phyloP scores from a whole-genome alignment of 345 rosid genomes.

The Bretschneidera sinensis region DNA sequence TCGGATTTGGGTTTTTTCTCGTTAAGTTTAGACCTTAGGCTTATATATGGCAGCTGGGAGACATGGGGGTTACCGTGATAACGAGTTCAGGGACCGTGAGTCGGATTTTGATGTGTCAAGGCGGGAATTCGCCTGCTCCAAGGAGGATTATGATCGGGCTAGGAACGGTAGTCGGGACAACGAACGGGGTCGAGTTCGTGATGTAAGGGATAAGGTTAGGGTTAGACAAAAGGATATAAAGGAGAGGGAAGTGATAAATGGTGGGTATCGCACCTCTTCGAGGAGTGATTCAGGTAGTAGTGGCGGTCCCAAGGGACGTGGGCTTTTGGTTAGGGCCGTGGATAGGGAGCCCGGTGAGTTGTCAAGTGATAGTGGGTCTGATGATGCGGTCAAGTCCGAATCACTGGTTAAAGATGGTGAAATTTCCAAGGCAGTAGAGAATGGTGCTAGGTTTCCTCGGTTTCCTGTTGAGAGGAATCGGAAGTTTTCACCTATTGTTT shows the following conservation, averaged over 20 bases:
- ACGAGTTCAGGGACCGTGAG: slow-evolving; percentile 58
- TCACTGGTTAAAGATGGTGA: slow-evolving; percentile 37
- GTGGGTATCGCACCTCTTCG: slow-evolving; percentile 44
- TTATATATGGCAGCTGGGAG: slow-evolving; percentile 83
- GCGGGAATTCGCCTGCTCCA: slow-evolving; percentile 40
- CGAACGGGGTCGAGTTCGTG: slow-evolving; percentile 32
- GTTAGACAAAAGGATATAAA: slow-evolving; percentile 59
- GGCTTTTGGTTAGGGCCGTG: slow-evolving; percentile 33
- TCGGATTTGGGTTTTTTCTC: slow-evolving; percentile 1
- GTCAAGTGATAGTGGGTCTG: slow-evolving; percentile 98
- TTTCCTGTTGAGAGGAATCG: slow-evolving; percentile 64
- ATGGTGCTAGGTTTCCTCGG: slow-evolving; percentile 39
- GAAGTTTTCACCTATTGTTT: slow-evolving; percentile 94
- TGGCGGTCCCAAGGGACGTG: slow-evolving; percentile 34
- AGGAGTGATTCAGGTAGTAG: slow-evolving; percentile 60
- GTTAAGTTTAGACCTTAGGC: slow-evolving; percentile 7
- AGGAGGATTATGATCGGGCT: slow-evolving; percentile 36
- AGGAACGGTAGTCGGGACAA: slow-evolving; percentile 39
- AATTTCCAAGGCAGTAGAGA: slow-evolving; percentile 36
- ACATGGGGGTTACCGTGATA: slow-evolving; percentile 62
- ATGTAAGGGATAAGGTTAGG: slow-evolving; percentile 42
- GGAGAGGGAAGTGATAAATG: slow-evolving; percentile 64
- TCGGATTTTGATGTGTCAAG: slow-evolving; percentile 46
- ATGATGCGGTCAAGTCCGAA: slow-evolving; percentile 58
- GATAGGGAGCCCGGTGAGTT: slow-evolving; percentile 99